Conservation (phyloP, 306 rosid genomes). For the Hylodesmum podocarpum region DNA sequence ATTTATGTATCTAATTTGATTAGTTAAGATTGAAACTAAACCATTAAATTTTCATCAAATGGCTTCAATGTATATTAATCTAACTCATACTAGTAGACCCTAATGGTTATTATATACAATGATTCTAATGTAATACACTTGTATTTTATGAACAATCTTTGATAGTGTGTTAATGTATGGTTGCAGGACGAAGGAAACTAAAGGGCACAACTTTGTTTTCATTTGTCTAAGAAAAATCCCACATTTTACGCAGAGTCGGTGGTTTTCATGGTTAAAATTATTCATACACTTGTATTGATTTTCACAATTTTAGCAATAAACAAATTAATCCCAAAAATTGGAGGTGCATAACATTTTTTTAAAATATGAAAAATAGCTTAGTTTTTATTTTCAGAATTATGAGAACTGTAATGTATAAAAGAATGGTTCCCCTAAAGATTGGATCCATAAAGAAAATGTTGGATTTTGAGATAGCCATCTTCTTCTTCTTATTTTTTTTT, state of each 20-base stretch:
- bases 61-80: background rate
- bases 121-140: no score
- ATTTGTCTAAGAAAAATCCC: background rate
- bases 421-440: background rate
- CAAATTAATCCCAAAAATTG: background rate
- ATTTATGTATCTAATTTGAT: background rate
- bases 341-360: background rate
- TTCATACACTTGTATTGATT: background rate
- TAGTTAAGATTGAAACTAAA: background rate
- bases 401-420: background rate
- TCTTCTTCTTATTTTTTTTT: no score
- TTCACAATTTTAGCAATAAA: background rate
- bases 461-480: background rate
- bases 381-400: background rate
- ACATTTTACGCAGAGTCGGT: background rate
- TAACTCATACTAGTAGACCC: no score
- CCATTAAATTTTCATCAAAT: no score
- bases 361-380: background rate
- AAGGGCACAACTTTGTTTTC: background rate
- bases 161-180: background rate
- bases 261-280: background rate
- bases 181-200: constrained; percentile 26
- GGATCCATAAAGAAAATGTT: background rate
- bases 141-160: no score
- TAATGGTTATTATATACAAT: no score